A percentile compares a stretch with the other conserved stretches of the same genome.
phyloP scores from a whole-genome alignment of 169 alveolate species.

The Plasmodium sp. region DNA sequence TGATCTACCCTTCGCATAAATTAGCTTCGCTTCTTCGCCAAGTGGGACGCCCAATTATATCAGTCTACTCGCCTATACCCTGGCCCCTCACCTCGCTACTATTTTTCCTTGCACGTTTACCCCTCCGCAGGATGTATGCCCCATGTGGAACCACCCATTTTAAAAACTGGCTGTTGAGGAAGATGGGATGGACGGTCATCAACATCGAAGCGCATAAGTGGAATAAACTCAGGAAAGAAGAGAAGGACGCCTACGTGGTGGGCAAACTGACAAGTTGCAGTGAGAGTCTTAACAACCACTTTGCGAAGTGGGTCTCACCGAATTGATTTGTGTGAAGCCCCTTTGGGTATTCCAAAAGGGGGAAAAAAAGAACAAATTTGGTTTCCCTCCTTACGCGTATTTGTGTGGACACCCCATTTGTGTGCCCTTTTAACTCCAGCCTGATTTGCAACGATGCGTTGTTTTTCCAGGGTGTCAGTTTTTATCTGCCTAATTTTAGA shows the following conservation, averaged over 20 bases:
- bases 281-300: not conserved
- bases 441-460: not conserved
- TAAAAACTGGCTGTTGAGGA: conserved; percentile 29
- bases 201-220: conserved; percentile 33
- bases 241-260: conserved; percentile 18
- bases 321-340: not conserved
- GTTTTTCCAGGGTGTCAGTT: not conserved
- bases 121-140: conserved; percentile 33
- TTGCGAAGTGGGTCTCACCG: not conserved
- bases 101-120: not conserved
- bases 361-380: not conserved
- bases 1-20: not conserved
- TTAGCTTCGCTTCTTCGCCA: not conserved
- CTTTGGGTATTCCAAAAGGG: not conserved
- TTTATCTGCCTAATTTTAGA: not conserved
- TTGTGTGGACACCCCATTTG: not conserved
- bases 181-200: conserved; percentile 53
- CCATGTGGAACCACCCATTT: conserved; percentile 73
- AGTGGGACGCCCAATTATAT: not conserved
- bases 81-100: not conserved
- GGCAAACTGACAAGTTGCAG: conserved; percentile 8
- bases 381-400: not conserved
- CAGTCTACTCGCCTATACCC: not conserved
- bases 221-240: conserved; percentile 51
- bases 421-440: not conserved